A percentile compares a stretch with the other conserved stretches of the same genome.
phyloP scores from a whole-genome alignment of 2,329 filamentous ascomycete genomes.

The Botryotinia convoluta region DNA sequence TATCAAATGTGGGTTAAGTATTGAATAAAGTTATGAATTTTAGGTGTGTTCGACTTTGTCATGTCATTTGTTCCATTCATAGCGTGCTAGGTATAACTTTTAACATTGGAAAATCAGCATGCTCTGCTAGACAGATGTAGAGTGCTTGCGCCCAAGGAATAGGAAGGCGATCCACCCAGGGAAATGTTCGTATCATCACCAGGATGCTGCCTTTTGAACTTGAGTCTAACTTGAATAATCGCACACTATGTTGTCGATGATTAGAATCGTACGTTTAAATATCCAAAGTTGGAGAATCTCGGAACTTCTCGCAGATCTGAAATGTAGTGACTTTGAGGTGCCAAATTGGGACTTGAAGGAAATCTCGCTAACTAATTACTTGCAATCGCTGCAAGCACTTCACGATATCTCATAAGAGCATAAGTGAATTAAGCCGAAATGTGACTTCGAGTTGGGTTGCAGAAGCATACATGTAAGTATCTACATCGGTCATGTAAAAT shows the following conservation, averaged over 20 bases:
- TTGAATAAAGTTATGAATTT: background rate
- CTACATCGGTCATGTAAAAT: background rate
- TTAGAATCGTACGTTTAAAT: background rate
- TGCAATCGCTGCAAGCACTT: background rate
- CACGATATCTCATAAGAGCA: background rate
- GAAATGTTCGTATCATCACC: background rate
- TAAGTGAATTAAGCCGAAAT: background rate
- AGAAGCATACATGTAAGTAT: background rate
- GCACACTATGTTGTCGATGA: no score
- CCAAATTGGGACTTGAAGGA: background rate
- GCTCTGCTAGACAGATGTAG: background rate
- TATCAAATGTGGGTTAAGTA: background rate
- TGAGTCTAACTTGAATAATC: background rate
- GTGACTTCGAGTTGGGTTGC: background rate
- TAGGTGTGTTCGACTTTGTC: background rate
- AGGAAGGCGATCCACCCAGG: background rate
- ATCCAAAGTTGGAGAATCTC: no score
- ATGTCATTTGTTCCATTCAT: background rate
- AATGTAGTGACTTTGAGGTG: background rate
- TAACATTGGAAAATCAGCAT: background rate
- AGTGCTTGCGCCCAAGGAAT: background rate
- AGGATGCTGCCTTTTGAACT: background rate
- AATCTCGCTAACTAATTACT: background rate
- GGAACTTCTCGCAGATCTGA: rapidly evolving
- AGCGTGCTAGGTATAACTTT: background rate